Evolutionary conservation across 2,329 filamentous ascomycete species (phyloP).

Genomic region (Talaromyces sp.): DNA sequence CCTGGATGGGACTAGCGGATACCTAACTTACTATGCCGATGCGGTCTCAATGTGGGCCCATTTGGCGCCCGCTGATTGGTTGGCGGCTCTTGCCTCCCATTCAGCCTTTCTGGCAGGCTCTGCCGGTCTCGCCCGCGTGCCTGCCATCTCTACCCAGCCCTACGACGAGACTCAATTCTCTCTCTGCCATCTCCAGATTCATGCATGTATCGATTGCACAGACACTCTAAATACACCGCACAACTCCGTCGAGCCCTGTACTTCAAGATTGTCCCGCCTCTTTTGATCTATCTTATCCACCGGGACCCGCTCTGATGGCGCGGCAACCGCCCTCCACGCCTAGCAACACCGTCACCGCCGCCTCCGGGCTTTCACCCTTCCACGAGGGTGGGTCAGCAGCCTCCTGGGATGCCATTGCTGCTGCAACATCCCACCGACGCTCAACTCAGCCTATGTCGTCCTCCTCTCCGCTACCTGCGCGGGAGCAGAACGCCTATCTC

Average conservation of each 20-base stretch:
- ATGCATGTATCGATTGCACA: neutral
- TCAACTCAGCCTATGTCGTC: constrained; percentile 21
- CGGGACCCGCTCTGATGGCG: constrained; percentile 25
- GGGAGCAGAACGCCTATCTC: constrained; percentile 71
- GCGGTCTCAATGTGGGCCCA: neutral
- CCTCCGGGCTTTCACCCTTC: constrained; percentile 21
- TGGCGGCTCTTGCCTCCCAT: neutral
- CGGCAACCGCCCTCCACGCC: constrained; percentile 21
- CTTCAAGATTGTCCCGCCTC: neutral
- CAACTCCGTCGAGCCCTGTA: neutral
- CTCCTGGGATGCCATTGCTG: constrained; percentile 17
- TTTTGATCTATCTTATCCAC: constrained; percentile 1
- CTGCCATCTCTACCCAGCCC: constrained; percentile 43
- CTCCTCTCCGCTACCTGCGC: constrained; percentile 36
- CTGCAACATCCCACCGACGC: constrained; percentile 22
- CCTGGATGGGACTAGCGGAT: constrained; percentile 42
- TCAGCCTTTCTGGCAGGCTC: neutral
- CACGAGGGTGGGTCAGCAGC: constrained; percentile 25
- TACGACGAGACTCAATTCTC: neutral
- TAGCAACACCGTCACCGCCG: constrained; percentile 17
- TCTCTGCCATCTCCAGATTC: neutral
- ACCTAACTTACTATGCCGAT: constrained; percentile 28
- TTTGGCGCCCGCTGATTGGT: neutral
- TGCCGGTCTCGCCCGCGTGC: neutral
- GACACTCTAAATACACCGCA: neutral